These are phyloP conservation scores for Cytospora schulzeri DNA, from an alignment of 2,329 filamentous ascomycete genomes.

Conservation along the genomic window DNA sequence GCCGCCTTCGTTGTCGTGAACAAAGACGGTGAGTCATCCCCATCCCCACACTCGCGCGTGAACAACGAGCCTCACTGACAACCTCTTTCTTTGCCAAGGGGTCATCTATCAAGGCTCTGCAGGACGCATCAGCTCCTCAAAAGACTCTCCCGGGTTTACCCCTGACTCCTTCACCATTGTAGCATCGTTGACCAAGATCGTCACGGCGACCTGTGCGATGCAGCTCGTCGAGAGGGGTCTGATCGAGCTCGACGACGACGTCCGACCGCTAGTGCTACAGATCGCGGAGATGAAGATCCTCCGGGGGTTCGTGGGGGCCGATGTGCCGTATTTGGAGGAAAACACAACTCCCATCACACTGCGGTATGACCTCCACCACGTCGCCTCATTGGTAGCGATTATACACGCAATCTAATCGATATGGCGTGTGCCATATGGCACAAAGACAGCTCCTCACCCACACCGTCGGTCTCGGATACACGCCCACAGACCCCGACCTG, in stretches of 20 bases:
- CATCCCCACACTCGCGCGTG: background rate
- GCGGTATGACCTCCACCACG: slow-evolving; percentile 32
- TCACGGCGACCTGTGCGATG: slow-evolving; percentile 39
- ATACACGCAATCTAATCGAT: background rate
- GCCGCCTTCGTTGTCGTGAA: slow-evolving; percentile 41
- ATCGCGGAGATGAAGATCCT: slow-evolving; percentile 37
- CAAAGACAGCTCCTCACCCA: slow-evolving; percentile 50
- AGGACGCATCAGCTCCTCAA: slow-evolving; percentile 35
- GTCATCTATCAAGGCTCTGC: slow-evolving; percentile 38
- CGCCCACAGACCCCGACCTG: slow-evolving; percentile 43
- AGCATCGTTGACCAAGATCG: slow-evolving; percentile 45
- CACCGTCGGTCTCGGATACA: slow-evolving; percentile 50
- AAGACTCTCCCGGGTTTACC: slow-evolving; percentile 34
- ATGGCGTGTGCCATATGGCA: background rate
- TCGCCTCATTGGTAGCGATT: background rate
- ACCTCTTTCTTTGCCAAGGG: slow-evolving; percentile 28
- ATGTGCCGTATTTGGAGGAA: slow-evolving; percentile 41
- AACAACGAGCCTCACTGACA: background rate
- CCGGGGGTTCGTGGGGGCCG: slow-evolving; percentile 40
- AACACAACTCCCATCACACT: slow-evolving; percentile 44
- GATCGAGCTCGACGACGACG: slow-evolving; percentile 40
- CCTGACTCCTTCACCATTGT: slow-evolving; percentile 38
- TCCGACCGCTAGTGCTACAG: slow-evolving; percentile 37
- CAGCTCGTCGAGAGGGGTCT: slow-evolving; percentile 41
- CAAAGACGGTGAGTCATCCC: slow-evolving; percentile 34